Percentiles rank a stretch among this genome's conserved stretches.
These are phyloP conservation scores for Yarrowia divulgata DNA, from an alignment of 805 yeast genomes.

Conservation along the genomic window DNA sequence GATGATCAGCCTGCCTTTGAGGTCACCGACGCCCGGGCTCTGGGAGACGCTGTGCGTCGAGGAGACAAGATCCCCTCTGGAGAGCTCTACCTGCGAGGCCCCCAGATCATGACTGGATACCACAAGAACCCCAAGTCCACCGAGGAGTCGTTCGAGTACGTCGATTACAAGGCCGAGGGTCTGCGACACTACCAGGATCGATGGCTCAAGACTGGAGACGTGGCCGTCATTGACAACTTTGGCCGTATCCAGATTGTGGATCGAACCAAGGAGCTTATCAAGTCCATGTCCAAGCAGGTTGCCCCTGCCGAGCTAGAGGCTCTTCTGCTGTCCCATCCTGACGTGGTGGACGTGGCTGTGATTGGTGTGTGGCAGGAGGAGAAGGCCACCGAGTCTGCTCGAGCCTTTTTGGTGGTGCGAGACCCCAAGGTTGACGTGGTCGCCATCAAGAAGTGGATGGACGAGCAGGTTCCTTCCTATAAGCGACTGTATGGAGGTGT, in stretches of 20 bases:
- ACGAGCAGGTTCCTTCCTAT: constrained; percentile 46
- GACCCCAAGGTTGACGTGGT: constrained; percentile 39
- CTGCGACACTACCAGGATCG: constrained; percentile 43
- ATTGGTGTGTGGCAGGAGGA: constrained; percentile 49
- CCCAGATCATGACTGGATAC: constrained; percentile 61
- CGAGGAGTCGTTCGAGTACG: constrained; percentile 53
- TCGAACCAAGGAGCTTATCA: constrained; percentile 72
- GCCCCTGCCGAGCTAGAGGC: constrained; percentile 48
- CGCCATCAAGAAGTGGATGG: constrained; percentile 44
- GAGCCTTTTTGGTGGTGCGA: constrained; percentile 44
- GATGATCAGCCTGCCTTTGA: constrained; percentile 35
- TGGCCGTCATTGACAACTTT: constrained; percentile 53
- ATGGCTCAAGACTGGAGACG: constrained; percentile 63
- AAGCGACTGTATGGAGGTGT: constrained; percentile 53
- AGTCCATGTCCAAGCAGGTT: constrained; percentile 51
- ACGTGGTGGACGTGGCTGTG: constrained; percentile 45
- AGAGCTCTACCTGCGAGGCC: constrained; percentile 62
- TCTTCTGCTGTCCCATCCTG: constrained; percentile 44
- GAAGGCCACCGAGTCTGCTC: constrained; percentile 45
- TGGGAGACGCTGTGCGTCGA: constrained; percentile 33
- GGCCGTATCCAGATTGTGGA: constrained; percentile 60
- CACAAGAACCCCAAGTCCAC: constrained; percentile 60
- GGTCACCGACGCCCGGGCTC: constrained; percentile 20
- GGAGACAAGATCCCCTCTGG: constrained; percentile 49
- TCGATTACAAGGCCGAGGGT: constrained; percentile 60